Evolutionary conservation across 2,329 filamentous ascomycete genomes (phyloP).

Genomic region (Ilyonectria robusta): DNA sequence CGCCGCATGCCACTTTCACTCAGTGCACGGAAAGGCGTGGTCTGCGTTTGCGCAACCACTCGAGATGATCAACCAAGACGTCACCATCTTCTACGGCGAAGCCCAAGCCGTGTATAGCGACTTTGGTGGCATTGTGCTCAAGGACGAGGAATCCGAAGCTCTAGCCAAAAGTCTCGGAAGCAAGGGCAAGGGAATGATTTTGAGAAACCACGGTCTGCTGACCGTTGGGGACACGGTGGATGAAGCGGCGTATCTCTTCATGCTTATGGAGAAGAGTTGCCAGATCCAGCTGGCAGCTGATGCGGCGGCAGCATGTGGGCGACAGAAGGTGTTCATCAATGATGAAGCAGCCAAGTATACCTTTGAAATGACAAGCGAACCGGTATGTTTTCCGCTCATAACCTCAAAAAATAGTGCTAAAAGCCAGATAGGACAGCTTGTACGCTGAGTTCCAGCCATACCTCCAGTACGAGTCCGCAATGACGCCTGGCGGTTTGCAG

Average conservation of each 20-base stretch:
- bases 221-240: conserved; percentile 26
- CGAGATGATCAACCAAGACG: conserved; percentile 78
- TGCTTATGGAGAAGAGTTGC: conserved; percentile 23
- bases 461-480: conserved; percentile 18
- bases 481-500: not conserved
- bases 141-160: conserved; percentile 72
- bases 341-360: conserved; percentile 20
- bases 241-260: conserved; percentile 27
- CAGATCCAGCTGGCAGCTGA: conserved; percentile 26
- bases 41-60: conserved; percentile 71
- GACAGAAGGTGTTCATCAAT: conserved; percentile 13
- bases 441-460: conserved; percentile 38
- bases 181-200: conserved; percentile 60
- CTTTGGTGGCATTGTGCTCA: conserved; percentile 62
- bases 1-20: conserved; percentile 78
- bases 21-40: conserved; percentile 74
- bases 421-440: conserved; percentile 20
- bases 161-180: conserved; percentile 72
- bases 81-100: conserved; percentile 69
- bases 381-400: not conserved
- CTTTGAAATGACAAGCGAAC: conserved; percentile 31
- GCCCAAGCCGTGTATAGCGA: conserved; percentile 72
- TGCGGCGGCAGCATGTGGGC: conserved; percentile 14
- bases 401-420: not conserved
- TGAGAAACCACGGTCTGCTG: conserved; percentile 26